These are phyloP conservation scores for Penicillium herquei DNA, from an alignment of 495 filamentous ascomycete genomes.

Conservation along the genomic window DNA sequence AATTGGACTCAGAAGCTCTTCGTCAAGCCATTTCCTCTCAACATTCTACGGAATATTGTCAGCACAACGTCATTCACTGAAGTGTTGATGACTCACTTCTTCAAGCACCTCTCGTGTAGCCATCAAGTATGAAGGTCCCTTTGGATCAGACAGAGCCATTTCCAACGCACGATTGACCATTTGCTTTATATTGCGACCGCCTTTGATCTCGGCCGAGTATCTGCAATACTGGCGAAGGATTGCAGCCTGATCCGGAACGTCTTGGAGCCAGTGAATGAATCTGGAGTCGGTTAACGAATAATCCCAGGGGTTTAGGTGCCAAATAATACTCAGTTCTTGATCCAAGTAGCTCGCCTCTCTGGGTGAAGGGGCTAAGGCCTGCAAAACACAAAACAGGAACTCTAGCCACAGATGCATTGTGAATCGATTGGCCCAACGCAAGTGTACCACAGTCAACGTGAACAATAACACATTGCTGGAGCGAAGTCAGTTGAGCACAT, in stretches of 20 bases:
- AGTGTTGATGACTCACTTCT: constrained; percentile 62
- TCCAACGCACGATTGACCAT: constrained; percentile 84
- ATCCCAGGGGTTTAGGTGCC: too few species aligned
- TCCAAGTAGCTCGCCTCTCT: constrained; percentile 81
- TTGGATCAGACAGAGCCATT: constrained; percentile 73
- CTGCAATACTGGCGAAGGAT: constrained; percentile 89
- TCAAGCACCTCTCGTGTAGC: constrained; percentile 85
- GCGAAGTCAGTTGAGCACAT: not conserved
- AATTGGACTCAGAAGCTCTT: constrained; percentile 68
- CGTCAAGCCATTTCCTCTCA: constrained; percentile 45
- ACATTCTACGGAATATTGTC: constrained; percentile 40
- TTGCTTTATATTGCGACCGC: constrained; percentile 86
- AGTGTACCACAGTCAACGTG: constrained; percentile 93
- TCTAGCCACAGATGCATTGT: constrained; percentile 78
- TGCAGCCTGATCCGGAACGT: constrained; percentile 85
- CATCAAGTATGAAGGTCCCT: constrained; percentile 79
- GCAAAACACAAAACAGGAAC: constrained; percentile 86
- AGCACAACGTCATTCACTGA: not conserved
- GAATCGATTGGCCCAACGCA: constrained; percentile 81
- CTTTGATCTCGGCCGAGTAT: constrained; percentile 82
- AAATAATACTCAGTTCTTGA: constrained; percentile 83
- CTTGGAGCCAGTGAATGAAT: constrained; percentile 87
- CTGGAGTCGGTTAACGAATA: constrained; percentile 3
- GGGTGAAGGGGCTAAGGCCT: constrained; percentile 78
- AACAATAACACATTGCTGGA: constrained; percentile 75